Evolutionary conservation across 306 rosid genomes (phyloP).

Genomic region (apple (Malus domestica)): DNA sequence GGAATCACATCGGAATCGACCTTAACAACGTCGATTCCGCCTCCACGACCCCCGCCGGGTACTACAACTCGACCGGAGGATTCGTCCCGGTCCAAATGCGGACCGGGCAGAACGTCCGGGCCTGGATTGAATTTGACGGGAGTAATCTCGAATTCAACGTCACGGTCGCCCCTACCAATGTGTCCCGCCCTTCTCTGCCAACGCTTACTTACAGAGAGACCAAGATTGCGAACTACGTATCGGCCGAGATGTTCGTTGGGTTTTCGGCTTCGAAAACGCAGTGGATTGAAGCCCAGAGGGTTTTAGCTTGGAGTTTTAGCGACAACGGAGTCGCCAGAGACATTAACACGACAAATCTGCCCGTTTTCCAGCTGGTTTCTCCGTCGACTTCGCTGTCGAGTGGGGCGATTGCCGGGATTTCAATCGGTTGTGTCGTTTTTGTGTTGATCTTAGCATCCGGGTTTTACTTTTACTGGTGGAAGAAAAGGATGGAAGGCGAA

Average conservation of each 20-base stretch:
- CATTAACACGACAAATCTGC: slow-evolving; percentile 51
- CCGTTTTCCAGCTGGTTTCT: slow-evolving; percentile 31
- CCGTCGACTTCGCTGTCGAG: slow-evolving; percentile 36
- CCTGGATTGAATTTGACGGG: slow-evolving; percentile 82
- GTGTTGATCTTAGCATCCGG: slow-evolving; percentile 14
- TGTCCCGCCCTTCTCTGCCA: slow-evolving; percentile 49
- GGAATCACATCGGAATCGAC: slow-evolving; percentile 77
- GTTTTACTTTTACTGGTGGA: slow-evolving; percentile 42
- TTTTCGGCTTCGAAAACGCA: slow-evolving; percentile 75
- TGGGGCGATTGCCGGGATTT: slow-evolving; percentile 53
- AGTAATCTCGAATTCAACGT: slow-evolving; percentile 42
- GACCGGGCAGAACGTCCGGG: slow-evolving; percentile 51
- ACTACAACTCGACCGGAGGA: slow-evolving; percentile 38
- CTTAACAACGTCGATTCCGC: slow-evolving; percentile 44
- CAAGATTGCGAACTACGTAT: slow-evolving; percentile 45
- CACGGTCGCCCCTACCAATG: slow-evolving; percentile 52
- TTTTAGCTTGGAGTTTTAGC: slow-evolving; percentile 89
- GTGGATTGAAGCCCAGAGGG: slow-evolving; percentile 72
- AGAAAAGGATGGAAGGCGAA: slow-evolving; percentile 28
- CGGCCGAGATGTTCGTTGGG: slow-evolving; percentile 74
- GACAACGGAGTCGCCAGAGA: slow-evolving; percentile 51
- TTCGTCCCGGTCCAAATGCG: slow-evolving; percentile 60
- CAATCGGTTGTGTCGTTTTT: slow-evolving; percentile 34
- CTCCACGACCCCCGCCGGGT: slow-evolving; percentile 25
- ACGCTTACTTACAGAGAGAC: slow-evolving; percentile 41